Base-by-base conservation (phyloP, 108 stramenopile species). In the Skeletonema menzelii region DNA sequence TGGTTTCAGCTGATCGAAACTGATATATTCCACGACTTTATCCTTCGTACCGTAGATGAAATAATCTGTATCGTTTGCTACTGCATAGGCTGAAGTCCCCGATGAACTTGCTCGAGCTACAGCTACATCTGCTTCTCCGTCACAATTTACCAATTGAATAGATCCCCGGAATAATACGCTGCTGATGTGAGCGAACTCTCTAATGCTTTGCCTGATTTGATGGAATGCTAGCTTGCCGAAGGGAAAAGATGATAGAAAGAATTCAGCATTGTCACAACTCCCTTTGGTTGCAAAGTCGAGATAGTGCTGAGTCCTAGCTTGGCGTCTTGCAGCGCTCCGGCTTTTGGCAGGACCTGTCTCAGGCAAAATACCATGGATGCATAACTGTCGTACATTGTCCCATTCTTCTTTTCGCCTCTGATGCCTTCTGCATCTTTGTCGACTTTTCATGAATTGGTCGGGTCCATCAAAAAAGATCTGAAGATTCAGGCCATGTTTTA, bases 31-130 rank as follows among this genome's bases (percentile, higher is more conserved):
- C n/a, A 77, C 70, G 12, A 67, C 82, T 30, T 70, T 70, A 13
- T 47, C 28, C 24, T 5, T 8, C 7, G 37, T 56, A 15, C 85
- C 84, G 72, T 66, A 91, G 22, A 91, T 76, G 35, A 77, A 70
- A 73, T 82, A 91, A 76, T 91, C 90, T 4, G 85, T 78, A 83
- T 91, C 90, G 22, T 73, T 56, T 15, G 77, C 90, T 28, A 88
- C 32, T 2, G 84, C 73, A 56, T 72, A 91, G 8, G 83, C 75
- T 11, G 17, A 31, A 2, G 64, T 58, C 56, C 87, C 77, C 12
- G 67, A 63, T 10, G 72, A 60, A 22, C 82, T 81, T 2, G 67
- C 63, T n/a, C 53, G 24, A n/a, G 90, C 90, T 68, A 91, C 62
- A n/a, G 70, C 74, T 1, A 69, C 63, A 80, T 91, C 90, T 3